Evolutionary conservation across 2,329 filamentous ascomycete genomes (phyloP).

Genomic region (Xylariaceae sp.): DNA sequence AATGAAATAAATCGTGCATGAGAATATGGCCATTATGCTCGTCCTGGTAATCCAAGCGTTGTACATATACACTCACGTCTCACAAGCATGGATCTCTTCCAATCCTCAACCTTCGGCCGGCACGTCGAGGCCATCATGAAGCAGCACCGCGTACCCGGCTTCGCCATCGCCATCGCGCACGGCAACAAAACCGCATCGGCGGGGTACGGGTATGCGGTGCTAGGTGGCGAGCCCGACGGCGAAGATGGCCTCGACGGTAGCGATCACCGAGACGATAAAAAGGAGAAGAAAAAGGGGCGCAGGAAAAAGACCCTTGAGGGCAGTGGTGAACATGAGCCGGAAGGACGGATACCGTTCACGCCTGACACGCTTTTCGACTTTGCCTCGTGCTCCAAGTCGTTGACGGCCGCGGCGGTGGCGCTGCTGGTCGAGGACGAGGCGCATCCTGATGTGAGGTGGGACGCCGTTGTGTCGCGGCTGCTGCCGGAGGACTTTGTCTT

Average conservation of each 20-base stretch:
- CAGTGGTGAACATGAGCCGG: no score
- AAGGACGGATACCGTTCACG: slow-evolving; percentile 16
- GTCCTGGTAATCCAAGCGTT: no score
- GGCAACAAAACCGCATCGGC: slow-evolving; percentile 13
- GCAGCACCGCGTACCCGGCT: slow-evolving; percentile 19
- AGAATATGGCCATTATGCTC: no score
- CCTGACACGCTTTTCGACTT: slow-evolving; percentile 25
- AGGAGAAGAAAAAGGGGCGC: no score
- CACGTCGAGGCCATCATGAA: slow-evolving; percentile 14
- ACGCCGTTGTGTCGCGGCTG: slow-evolving; percentile 18
- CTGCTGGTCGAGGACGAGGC: slow-evolving; percentile 26
- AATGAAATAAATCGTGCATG: no score
- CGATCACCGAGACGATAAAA: no score
- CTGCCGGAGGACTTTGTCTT: slow-evolving; percentile 22
- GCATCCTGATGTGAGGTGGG: slow-evolving; percentile 26
- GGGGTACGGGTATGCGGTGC: slow-evolving; percentile 21
- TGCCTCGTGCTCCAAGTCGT: slow-evolving; percentile 23
- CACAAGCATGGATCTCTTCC: slow-evolving; percentile 13
- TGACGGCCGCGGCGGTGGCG: slow-evolving; percentile 21
- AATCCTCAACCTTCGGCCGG: slow-evolving; percentile 10
- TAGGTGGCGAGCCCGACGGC: slow-evolving; percentile 12
- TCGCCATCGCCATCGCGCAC: slow-evolving; percentile 18
- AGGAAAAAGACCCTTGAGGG: no score
- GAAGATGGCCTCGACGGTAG: no score
- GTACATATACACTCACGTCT: no score